These are phyloP conservation scores for Rhododendron kiyosumense DNA, from an alignment of 148 eudicot genomes.

Conservation along the genomic window DNA sequence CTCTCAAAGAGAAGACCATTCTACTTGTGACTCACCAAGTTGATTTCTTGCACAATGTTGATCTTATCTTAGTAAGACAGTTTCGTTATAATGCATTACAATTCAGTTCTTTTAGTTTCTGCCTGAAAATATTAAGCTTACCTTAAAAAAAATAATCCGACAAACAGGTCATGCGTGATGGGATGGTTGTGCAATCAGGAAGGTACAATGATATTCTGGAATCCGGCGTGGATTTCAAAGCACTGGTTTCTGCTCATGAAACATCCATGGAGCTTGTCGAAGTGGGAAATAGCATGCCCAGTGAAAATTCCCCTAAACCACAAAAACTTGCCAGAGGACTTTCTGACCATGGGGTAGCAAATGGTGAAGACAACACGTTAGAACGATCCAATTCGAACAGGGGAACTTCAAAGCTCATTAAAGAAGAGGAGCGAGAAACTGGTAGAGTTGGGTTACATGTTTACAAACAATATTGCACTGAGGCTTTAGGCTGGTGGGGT, in stretches of 20 bases:
- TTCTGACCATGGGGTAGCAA: slow-evolving; percentile 28
- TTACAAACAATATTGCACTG: slow-evolving; percentile 73
- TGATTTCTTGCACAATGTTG: slow-evolving; percentile 90
- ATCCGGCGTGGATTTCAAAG: slow-evolving; percentile 64
- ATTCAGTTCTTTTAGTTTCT: not conserved
- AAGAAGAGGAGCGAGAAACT: slow-evolving; percentile 81
- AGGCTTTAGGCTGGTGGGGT: slow-evolving; percentile 96
- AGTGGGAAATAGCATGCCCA: slow-evolving; percentile 24
- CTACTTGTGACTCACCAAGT: slow-evolving; percentile 97
- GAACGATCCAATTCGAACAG: slow-evolving; percentile 28
- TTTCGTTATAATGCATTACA: not conserved
- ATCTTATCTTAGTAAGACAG: slow-evolving; percentile 64
- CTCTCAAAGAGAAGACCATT: slow-evolving; percentile 69
- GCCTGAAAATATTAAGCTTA: not conserved
- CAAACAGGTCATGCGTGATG: slow-evolving; percentile 91
- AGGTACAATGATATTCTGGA: slow-evolving; percentile 52
- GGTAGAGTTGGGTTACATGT: slow-evolving; percentile 70
- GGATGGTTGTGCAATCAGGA: slow-evolving; percentile 81
- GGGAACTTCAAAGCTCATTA: slow-evolving; percentile 68
- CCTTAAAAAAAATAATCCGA: not conserved
- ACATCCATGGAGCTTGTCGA: slow-evolving; percentile 95
- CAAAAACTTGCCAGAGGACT: slow-evolving; percentile 28
- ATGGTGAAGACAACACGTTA: slow-evolving; percentile 29
- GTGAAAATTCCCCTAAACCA: slow-evolving; percentile 26
- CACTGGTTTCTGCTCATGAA: slow-evolving; percentile 79